These are phyloP conservation scores for Parascedosporium putredinis DNA, from an alignment of 2,329 filamentous ascomycete species.

Conservation along the genomic window DNA sequence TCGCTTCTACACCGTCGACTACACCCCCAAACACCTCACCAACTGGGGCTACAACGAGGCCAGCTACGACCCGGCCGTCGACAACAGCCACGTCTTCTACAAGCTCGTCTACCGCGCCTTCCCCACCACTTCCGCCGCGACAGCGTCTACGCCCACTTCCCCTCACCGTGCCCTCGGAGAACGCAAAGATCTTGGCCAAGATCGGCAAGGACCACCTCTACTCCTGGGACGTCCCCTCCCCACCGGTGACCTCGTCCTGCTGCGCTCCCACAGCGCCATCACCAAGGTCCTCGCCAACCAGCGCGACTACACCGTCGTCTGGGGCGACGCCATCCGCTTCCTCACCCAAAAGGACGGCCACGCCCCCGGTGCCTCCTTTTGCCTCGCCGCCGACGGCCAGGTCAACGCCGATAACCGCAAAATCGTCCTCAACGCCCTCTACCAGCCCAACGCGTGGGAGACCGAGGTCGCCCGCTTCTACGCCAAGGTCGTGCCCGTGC, in stretches of 20 bases:
- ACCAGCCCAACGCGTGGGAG: background rate
- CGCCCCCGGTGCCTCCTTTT: constrained; percentile 31
- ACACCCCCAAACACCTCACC: constrained; percentile 49
- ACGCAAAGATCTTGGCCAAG: constrained; percentile 45
- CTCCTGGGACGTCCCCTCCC: constrained; percentile 43
- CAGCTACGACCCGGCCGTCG: constrained; percentile 43
- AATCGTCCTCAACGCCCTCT: constrained; percentile 30
- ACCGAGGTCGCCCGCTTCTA: background rate
- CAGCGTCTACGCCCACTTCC: constrained; percentile 55
- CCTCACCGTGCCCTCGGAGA: constrained; percentile 31
- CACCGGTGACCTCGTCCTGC: constrained; percentile 32
- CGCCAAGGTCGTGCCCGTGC: background rate
- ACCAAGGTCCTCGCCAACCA: constrained; percentile 41
- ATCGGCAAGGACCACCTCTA: constrained; percentile 37
- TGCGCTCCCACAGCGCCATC: constrained; percentile 42
- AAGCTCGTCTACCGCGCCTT: constrained; percentile 56
- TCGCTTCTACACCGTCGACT: constrained; percentile 52
- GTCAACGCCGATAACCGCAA: constrained; percentile 28
- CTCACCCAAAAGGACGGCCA: constrained; percentile 37
- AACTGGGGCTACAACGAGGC: constrained; percentile 54
- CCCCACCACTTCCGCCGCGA: constrained; percentile 49
- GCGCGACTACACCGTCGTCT: constrained; percentile 47
- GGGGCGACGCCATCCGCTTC: constrained; percentile 42
- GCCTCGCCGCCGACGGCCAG: constrained; percentile 33
- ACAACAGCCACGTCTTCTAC: constrained; percentile 56